A percentile compares a stretch with the other conserved stretches of the same genome.
Evolutionary conservation across 495 filamentous ascomycete genomes (phyloP).

Genomic region (Penicillium waksmanii): DNA sequence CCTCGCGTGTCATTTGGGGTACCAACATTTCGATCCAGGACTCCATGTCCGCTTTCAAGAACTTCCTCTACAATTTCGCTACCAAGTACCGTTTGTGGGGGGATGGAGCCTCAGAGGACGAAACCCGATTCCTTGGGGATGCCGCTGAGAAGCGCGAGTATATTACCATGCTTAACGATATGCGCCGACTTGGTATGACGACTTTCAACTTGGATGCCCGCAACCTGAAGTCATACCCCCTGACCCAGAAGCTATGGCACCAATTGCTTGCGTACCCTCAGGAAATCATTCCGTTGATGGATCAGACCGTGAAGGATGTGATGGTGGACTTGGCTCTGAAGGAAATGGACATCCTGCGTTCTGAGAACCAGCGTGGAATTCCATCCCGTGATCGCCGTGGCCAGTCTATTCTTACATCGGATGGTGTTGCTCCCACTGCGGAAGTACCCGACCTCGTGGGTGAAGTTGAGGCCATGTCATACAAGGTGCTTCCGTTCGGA

Average conservation of each 20-base stretch:
- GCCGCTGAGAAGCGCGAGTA: slow-evolving; percentile 72
- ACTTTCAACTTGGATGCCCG: slow-evolving; percentile 85
- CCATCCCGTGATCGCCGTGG: slow-evolving; percentile 26
- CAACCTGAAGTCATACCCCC: slow-evolving; percentile 91
- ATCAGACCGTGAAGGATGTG: slow-evolving; percentile 87
- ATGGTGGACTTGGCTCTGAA: slow-evolving; percentile 89
- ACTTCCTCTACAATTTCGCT: slow-evolving; percentile 87
- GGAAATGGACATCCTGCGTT: slow-evolving; percentile 72
- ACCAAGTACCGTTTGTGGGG: slow-evolving; percentile 91
- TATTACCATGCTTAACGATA: slow-evolving; percentile 82
- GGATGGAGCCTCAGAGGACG: slow-evolving; percentile 77
- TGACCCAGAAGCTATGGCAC: slow-evolving; percentile 92
- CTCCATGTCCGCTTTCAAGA: slow-evolving; percentile 82
- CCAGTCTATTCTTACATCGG: slow-evolving; percentile 62
- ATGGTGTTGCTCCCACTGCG: slow-evolving; percentile 73
- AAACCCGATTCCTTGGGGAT: slow-evolving; percentile 65
- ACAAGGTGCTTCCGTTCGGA: slow-evolving; percentile 89
- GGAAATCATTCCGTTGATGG: slow-evolving; percentile 96
- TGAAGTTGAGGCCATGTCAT: slow-evolving; percentile 71
- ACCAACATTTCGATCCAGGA: slow-evolving; percentile 95
- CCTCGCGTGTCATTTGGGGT: slow-evolving; percentile 90
- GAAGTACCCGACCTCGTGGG: slow-evolving; percentile 69
- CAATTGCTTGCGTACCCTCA: slow-evolving; percentile 90
- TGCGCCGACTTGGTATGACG: slow-evolving; percentile 81
- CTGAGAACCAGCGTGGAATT: slow-evolving; percentile 54